phyloP scores from a whole-genome alignment of 2,329 filamentous ascomycete species.

The Colletotrichum godetiae region DNA sequence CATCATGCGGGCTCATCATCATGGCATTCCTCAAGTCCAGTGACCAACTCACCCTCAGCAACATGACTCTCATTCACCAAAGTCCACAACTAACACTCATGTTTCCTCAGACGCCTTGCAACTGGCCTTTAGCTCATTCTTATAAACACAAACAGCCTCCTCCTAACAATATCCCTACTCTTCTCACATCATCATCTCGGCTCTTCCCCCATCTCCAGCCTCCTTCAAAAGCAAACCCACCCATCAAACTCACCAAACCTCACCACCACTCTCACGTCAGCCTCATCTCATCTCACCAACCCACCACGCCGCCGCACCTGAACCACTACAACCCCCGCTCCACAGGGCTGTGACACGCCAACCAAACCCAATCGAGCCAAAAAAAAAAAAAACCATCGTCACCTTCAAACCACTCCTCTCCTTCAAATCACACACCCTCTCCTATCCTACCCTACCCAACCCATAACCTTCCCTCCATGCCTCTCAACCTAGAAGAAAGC shows the following conservation, averaged over 20 bases:
- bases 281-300: not conserved
- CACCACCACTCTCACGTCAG: not conserved
- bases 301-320: too few species aligned
- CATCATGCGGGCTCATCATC: too few species aligned
- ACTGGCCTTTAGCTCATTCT: too few species aligned
- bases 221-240: not conserved
- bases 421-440: not conserved
- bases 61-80: too few species aligned
- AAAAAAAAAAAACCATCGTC: not conserved
- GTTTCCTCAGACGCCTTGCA: too few species aligned
- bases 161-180: too few species aligned
- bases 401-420: not conserved
- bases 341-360: not conserved
- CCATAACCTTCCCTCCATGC: not conserved
- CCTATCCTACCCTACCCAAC: not conserved
- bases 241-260: not conserved
- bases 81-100: too few species aligned
- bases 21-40: too few species aligned
- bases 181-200: too few species aligned
- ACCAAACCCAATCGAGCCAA: not conserved
- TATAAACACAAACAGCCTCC: not conserved
- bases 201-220: not conserved
- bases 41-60: too few species aligned
- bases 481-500: not conserved
- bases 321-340: not conserved